Evolutionary conservation across 345 rosid species (phyloP).

Genomic region (Cardamine resedifolia): DNA sequence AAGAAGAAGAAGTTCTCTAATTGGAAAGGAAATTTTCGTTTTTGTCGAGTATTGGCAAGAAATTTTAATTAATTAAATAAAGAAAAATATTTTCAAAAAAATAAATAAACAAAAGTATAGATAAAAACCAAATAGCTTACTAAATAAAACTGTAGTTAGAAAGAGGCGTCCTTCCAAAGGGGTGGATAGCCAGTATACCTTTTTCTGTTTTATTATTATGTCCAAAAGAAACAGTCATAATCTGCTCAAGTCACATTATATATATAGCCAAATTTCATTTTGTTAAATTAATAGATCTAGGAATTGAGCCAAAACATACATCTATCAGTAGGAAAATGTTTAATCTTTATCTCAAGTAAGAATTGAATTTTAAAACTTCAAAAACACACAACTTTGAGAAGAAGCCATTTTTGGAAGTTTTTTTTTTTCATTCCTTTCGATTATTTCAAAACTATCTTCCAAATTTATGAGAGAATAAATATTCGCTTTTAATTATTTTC

Average conservation of each 20-base stretch:
- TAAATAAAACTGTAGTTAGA: constrained; percentile 7
- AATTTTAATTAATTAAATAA: neutral
- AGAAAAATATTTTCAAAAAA: neutral
- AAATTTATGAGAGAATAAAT: too few relatives aligned
- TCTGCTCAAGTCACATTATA: neutral
- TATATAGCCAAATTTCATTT: neutral
- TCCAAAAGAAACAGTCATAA: constrained; percentile 4
- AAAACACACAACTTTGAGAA: too few relatives aligned
- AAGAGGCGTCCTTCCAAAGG: constrained; percentile 27
- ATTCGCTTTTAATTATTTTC: neutral
- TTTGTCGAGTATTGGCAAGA: neutral
- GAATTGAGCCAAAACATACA: neutral
- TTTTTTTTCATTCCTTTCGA: too few relatives aligned
- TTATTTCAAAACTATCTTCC: too few relatives aligned
- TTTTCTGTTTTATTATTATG: constrained; percentile 9
- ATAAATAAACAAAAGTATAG: neutral
- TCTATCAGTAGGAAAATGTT: too few relatives aligned
- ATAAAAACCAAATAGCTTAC: neutral
- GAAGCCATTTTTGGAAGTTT: too few relatives aligned
- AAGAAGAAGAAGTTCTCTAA: neutral
- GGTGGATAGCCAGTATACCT: constrained; percentile 24
- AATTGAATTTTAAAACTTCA: too few relatives aligned
- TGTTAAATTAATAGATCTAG: too few relatives aligned
- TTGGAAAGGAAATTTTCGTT: constrained; percentile 7
- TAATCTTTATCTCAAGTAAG: too few relatives aligned